A percentile compares a stretch with the other conserved stretches of the same genome.
These are phyloP conservation scores for Endogone sp. DNA, from an alignment of 192 early-diverging fungal genomes.

Conservation along the genomic window DNA sequence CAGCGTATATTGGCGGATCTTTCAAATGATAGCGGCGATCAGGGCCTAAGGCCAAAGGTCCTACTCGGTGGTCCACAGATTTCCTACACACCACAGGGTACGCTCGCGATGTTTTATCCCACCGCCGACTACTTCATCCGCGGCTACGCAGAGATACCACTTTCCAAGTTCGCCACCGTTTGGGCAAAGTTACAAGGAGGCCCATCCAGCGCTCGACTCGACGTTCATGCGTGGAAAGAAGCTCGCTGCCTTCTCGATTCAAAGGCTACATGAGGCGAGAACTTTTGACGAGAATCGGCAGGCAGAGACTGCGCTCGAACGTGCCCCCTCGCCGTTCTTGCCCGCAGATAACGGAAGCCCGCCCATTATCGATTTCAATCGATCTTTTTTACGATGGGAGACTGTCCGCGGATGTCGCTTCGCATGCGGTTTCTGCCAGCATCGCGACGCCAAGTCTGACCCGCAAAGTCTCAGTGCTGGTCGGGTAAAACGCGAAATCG, in stretches of 20 bases:
- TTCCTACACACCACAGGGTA: background rate
- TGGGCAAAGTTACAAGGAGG: background rate
- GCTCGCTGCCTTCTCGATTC: background rate
- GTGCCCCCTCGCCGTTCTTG: background rate
- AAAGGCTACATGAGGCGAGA: background rate
- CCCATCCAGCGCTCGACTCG: no score
- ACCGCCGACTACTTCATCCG: conserved; percentile 13
- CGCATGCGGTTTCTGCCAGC: conserved; percentile 18
- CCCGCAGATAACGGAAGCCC: background rate
- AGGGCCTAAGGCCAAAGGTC: background rate
- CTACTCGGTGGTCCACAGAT: conserved; percentile 13
- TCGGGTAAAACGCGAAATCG: background rate
- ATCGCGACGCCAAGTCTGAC: conserved; percentile 11
- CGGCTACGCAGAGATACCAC: conserved; percentile 14
- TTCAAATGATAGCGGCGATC: background rate
- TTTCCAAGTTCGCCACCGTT: conserved; percentile 1
- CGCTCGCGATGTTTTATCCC: conserved; percentile 5
- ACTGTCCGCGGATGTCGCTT: conserved; percentile 21
- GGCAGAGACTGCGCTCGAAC: background rate
- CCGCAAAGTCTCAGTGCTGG: background rate
- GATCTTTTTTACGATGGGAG: conserved; percentile 18
- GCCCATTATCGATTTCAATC: background rate
- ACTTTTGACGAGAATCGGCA: background rate
- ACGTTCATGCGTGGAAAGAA: background rate
- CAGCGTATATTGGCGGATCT: conserved; percentile 8